Percentiles rank a stretch among this genome's conserved stretches.
Conservation (phyloP, 805 yeast species). For the Saccharomycodes ludwigii region DNA sequence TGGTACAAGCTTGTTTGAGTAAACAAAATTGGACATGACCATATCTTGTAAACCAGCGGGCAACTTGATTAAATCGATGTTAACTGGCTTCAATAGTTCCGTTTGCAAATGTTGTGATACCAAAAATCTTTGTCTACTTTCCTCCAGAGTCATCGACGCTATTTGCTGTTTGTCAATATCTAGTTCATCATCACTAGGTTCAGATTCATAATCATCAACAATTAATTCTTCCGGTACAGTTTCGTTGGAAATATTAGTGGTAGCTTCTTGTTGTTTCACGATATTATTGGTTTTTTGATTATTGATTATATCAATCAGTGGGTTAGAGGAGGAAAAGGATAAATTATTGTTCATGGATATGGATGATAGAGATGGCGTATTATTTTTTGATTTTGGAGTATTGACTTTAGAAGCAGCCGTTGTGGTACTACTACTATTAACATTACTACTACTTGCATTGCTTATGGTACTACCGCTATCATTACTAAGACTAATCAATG, state of each 20-base stretch:
- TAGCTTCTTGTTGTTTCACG: too few relatives aligned
- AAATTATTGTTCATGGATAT: too few relatives aligned
- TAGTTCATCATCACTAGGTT: conserved; percentile 16
- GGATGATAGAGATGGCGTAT: too few relatives aligned
- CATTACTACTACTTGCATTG: conserved; percentile 1
- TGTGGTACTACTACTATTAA: conserved; percentile 5
- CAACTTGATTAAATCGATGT: conserved; percentile 14
- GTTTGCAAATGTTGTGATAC: not conserved
- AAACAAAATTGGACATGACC: conserved; percentile 19
- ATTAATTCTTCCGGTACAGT: conserved; percentile 1
- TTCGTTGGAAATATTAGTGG: too few relatives aligned
- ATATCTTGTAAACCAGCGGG: conserved; percentile 25
- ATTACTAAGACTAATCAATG: too few relatives aligned
- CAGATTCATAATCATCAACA: conserved; percentile 14
- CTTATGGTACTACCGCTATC: conserved; percentile 1
- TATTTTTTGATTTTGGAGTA: too few relatives aligned
- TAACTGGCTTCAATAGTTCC: not conserved
- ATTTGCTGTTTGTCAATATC: conserved; percentile 11
- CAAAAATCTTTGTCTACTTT: conserved; percentile 2
- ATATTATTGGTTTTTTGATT: too few relatives aligned
- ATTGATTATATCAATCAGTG: too few relatives aligned
- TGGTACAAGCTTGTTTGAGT: conserved; percentile 12
- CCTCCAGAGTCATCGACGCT: conserved; percentile 10
- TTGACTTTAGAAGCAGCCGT: conserved; percentile 9
- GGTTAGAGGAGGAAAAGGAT: too few relatives aligned